Evolutionary conservation across 371 early-diverging fungal species (phyloP).

Genomic region (Apophysomyces ossiformis): DNA sequence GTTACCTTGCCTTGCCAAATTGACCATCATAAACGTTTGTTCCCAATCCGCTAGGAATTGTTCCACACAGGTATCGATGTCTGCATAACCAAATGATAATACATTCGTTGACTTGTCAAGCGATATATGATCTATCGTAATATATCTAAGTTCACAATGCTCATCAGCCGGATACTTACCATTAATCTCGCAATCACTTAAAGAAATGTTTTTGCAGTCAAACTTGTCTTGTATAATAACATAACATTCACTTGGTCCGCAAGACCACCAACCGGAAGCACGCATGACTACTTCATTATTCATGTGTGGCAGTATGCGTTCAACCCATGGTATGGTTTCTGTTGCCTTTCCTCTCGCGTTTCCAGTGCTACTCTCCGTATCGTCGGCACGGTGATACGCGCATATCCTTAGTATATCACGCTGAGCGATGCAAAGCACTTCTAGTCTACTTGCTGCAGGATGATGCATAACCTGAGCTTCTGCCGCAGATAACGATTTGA

Average conservation of each 20-base stretch:
- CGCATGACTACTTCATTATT: constrained; percentile 46
- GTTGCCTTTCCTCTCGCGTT: constrained; percentile 22
- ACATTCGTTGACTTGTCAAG: constrained; percentile 40
- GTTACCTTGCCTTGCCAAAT: constrained; percentile 48
- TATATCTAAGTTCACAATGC: neutral
- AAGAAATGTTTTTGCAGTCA: constrained; percentile 32
- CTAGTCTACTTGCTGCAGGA: constrained; percentile 49
- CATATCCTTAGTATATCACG: constrained; percentile 44
- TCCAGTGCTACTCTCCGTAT: constrained; percentile 8
- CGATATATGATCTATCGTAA: constrained; percentile 44
- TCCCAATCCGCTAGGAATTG: constrained; percentile 53
- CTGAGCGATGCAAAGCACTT: constrained; percentile 49
- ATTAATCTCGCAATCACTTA: constrained; percentile 30
- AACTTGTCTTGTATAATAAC: constrained; percentile 49
- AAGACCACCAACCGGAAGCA: constrained; percentile 53
- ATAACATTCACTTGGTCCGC: constrained; percentile 51
- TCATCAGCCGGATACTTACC: constrained; percentile 17
- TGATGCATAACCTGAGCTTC: constrained; percentile 44
- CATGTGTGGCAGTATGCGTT: constrained; percentile 31
- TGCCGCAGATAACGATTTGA: constrained; percentile 37
- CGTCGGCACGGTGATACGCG: constrained; percentile 28
- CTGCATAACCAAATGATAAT: constrained; percentile 51
- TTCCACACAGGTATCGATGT: constrained; percentile 46
- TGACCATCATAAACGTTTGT: constrained; percentile 53
- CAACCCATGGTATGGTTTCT: constrained; percentile 40